A percentile compares a stretch with the other conserved stretches of the same genome.
Conservation (phyloP, 2,329 filamentous ascomycete species). For the Colletotrichum lindemuthianum region DNA sequence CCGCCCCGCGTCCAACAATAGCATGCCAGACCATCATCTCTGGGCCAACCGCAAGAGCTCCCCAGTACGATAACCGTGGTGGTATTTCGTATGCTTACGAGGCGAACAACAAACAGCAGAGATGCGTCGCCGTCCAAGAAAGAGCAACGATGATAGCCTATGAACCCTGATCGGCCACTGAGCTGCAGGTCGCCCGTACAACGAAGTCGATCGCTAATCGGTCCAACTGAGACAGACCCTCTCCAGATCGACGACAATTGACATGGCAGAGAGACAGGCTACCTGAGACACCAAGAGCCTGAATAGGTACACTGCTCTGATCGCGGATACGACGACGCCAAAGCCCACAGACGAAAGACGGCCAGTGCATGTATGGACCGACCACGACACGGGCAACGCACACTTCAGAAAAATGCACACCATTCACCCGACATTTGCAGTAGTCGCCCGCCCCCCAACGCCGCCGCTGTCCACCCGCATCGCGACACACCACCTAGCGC, state of each 20-base stretch:
- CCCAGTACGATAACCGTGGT: too few relatives aligned
- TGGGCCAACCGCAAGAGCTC: too few relatives aligned
- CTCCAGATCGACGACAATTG: conserved; percentile 28
- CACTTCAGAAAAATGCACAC: neutral
- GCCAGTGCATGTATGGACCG: neutral
- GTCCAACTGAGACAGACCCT: conserved; percentile 30
- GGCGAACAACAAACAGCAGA: too few relatives aligned
- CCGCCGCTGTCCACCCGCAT: conserved; percentile 8
- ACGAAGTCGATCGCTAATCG: conserved; percentile 28
- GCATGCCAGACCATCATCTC: too few relatives aligned
- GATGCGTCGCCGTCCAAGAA: too few relatives aligned
- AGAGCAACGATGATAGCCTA: neutral
- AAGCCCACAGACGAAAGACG: conserved; percentile 1
- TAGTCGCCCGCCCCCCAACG: conserved; percentile 18
- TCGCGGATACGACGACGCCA: conserved; percentile 8
- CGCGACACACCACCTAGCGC: conserved; percentile 16
- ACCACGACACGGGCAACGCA: neutral
- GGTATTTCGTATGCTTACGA: too few relatives aligned
- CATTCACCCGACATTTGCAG: conserved; percentile 14
- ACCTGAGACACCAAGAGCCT: conserved; percentile 18
- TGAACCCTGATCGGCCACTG: neutral
- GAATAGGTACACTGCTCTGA: neutral
- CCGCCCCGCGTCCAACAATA: too few relatives aligned
- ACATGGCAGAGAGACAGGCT: conserved; percentile 17
- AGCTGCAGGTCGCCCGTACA: too few relatives aligned